Evolutionary conservation across 805 yeast genomes (phyloP).

Genomic region (Teunomyces barrocoloradensis): DNA sequence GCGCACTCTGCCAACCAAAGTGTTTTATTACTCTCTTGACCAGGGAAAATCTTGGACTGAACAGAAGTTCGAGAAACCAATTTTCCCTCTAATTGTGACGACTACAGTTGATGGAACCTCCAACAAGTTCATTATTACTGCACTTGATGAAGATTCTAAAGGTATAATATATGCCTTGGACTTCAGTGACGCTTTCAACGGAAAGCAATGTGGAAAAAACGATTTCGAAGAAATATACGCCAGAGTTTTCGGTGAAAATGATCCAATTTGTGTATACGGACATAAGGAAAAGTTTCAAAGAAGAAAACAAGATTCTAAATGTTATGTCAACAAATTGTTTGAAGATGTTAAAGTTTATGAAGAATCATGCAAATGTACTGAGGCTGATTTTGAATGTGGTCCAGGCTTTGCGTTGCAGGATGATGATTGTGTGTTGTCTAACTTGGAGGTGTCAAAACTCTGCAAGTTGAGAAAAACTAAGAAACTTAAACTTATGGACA

Average conservation of each 20-base stretch:
- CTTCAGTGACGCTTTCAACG: constrained; percentile 55
- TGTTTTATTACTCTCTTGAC: constrained; percentile 58
- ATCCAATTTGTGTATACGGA: constrained; percentile 63
- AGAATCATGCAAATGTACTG: constrained; percentile 62
- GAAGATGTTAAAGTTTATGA: constrained; percentile 47
- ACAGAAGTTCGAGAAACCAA: constrained; percentile 42
- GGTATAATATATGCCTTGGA: constrained; percentile 45
- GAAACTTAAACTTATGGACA: constrained; percentile 34
- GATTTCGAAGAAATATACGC: constrained; percentile 72
- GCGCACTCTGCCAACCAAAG: constrained; percentile 26
- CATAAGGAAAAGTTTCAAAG: constrained; percentile 60
- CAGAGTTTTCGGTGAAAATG: constrained; percentile 33
- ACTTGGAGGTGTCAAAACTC: constrained; percentile 18
- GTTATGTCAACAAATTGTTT: constrained; percentile 52
- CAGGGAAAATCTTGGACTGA: constrained; percentile 69
- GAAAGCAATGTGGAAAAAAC: constrained; percentile 36
- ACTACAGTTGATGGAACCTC: constrained; percentile 75
- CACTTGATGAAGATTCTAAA: constrained; percentile 24
- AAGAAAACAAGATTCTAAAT: constrained; percentile 62
- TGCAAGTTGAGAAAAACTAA: constrained; percentile 21
- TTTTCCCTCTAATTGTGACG: constrained; percentile 43
- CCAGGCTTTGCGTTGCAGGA: constrained; percentile 39
- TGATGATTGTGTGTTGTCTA: constrained; percentile 13
- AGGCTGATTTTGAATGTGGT: constrained; percentile 70
- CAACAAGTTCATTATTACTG: constrained; percentile 51